Conservation (phyloP, 1,284 basidiomycete genomes). For the Cryptococcus sp. region DNA sequence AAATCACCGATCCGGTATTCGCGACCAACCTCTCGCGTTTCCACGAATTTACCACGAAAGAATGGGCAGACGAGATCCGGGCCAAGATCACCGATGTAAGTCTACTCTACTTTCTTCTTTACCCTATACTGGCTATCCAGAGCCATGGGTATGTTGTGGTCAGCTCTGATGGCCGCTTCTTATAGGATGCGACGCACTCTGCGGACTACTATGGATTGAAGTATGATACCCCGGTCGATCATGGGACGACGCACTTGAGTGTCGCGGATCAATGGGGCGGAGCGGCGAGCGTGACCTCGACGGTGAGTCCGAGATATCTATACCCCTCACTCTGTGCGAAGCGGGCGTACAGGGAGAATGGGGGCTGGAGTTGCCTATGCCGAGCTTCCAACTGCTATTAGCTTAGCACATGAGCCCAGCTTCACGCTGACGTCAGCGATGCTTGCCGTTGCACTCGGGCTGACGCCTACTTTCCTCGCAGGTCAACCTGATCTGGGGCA, state of each 20-base stretch:
- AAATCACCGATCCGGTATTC: conserved; percentile 71
- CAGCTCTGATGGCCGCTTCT: background rate
- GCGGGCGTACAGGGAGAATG: no score
- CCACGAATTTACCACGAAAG: conserved; percentile 68
- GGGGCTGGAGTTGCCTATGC: no score
- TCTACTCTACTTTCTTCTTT: conserved; percentile 15
- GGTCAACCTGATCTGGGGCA: conserved; percentile 86
- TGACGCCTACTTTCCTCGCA: conserved; percentile 6
- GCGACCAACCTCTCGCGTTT: conserved; percentile 59
- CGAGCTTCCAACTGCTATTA: no score
- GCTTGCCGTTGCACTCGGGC: no score
- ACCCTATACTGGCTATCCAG: background rate
- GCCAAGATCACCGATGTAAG: conserved; percentile 75
- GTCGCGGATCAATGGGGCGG: conserved; percentile 80
- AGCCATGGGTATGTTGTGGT: background rate
- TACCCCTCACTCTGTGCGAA: background rate
- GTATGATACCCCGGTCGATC: conserved; percentile 73
- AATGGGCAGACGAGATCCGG: conserved; percentile 65
- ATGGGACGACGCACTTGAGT: conserved; percentile 88
- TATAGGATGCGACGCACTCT: conserved; percentile 72
- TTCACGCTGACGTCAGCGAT: no score
- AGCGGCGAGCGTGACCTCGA: conserved; percentile 80
- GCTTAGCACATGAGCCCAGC: no score
- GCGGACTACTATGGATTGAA: conserved; percentile 81
- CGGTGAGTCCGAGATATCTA: conserved; percentile 51